Conservation (phyloP, 257 asterid genomes). For the Fraxinus cuspidata region DNA sequence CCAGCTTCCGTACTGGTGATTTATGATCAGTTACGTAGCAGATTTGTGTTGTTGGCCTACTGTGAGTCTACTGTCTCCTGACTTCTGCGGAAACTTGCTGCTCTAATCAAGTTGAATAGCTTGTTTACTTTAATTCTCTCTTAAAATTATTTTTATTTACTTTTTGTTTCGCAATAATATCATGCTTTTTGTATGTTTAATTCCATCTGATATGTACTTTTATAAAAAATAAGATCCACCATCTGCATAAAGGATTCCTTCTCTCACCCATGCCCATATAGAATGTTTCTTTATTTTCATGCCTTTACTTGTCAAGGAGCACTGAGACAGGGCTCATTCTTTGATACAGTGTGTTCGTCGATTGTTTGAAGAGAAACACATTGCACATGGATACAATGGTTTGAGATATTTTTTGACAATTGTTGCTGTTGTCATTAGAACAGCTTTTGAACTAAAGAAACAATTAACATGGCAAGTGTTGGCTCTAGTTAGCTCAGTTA, state of each 20-base stretch:
- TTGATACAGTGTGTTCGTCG: slow-evolving; percentile 71
- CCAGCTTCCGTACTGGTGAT: slow-evolving; percentile 1
- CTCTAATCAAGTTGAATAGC: slow-evolving; percentile 1
- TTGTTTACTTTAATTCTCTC: not conserved
- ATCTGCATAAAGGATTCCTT: not conserved
- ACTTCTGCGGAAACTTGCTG: not conserved
- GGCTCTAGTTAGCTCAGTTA: slow-evolving; percentile 59
- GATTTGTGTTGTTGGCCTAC: not conserved
- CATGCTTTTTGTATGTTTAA: not conserved
- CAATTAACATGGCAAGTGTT: slow-evolving; percentile 54
- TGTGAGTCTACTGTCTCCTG: not conserved
- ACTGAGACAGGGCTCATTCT: slow-evolving; percentile 16
- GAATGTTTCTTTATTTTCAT: not conserved
- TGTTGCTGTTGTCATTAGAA: slow-evolving; percentile 68
- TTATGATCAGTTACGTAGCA: not conserved
- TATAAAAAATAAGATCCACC: not conserved
- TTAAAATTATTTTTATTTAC: slow-evolving; percentile 1
- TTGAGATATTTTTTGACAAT: slow-evolving; percentile 76
- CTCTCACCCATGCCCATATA: not conserved
- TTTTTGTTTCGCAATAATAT: not conserved
- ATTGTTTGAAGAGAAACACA: slow-evolving; percentile 65
- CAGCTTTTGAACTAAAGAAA: slow-evolving; percentile 63
- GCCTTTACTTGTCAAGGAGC: slow-evolving; percentile 17
- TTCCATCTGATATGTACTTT: not conserved
- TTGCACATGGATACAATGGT: slow-evolving; percentile 55